Evolutionary conservation across 75 land plant genomes (phyloP), one percentile per base, ranked within the genome.

Genomic region (Isoetes taiwanensis): DNA sequence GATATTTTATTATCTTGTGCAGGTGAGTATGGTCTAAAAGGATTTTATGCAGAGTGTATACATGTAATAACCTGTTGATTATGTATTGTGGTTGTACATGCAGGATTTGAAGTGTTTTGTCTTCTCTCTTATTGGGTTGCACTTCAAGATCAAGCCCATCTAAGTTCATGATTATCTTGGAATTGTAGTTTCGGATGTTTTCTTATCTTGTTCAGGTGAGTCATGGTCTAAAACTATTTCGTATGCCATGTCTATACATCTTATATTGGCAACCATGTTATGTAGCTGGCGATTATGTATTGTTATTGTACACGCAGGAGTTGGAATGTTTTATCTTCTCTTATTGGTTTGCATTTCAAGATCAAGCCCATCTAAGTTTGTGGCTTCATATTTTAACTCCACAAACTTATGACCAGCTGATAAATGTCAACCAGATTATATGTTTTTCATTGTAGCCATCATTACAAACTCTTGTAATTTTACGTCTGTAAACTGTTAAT

Each of bases 101-200:
- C 93, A 89, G 96, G 96, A 90, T 55, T 57, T 90, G 62, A 86
- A 86, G 57, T 90, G 97, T 61, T 83, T 90, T 41, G 97, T 86
- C 54, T 86, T 86, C 71, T 90, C 97, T 26, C 88, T 90, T 4
- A 90, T 90, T 59, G 81, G 87, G 0, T 69, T 90, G 43, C 87
- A 90, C 68, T 90, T 90, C 78, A 90, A 90, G 78, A 90, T 90
- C 68, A 90, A 86, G 72, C 97, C 97, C n/a, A 90, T 90, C 64
- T 79, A 78, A 61, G 58, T 35, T 58, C n/a, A n/a, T n/a, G n/a
- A n/a, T n/a, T n/a, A n/a, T n/a, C n/a, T n/a, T n/a, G n/a, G n/a
- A n/a, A n/a, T n/a, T n/a, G n/a, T n/a, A n/a, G 6, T 82, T 91
- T 35, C 95, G 97, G 21, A 83, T 87, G 21, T 91, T 91, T 66